These are phyloP conservation scores for Porpolomopsis calyptriformis DNA, from an alignment of 768 basidiomycete species.

Conservation along the genomic window DNA sequence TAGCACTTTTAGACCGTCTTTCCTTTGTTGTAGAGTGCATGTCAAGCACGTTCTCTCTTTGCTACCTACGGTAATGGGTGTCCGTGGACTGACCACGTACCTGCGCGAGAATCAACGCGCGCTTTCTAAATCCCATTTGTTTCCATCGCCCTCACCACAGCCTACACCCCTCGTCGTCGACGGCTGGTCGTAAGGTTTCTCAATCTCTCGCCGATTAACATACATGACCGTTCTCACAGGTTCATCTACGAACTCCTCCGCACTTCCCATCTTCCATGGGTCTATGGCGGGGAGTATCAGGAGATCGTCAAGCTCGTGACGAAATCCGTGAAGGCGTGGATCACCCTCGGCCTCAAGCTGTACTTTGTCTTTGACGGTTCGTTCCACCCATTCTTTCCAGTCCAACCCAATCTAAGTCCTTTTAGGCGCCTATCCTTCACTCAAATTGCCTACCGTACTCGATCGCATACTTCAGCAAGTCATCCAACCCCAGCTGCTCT, in stretches of 20 bases:
- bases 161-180: slow-evolving; percentile 58
- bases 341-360: slow-evolving; percentile 49
- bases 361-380: slow-evolving; percentile 80
- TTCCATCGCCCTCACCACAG: slow-evolving; percentile 13
- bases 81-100: slow-evolving; percentile 44
- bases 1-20: too few species aligned
- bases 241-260: slow-evolving; percentile 66
- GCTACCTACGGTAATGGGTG: slow-evolving; percentile 28
- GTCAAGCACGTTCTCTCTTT: background rate
- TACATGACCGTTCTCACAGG: slow-evolving; percentile 25
- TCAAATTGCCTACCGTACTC: slow-evolving; percentile 62
- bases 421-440: slow-evolving; percentile 55
- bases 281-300: slow-evolving; percentile 74
- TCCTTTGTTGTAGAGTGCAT: background rate
- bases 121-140: slow-evolving; percentile 26
- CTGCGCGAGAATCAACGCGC: slow-evolving; percentile 37
- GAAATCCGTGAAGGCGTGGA: slow-evolving; percentile 54
- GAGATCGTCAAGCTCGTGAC: slow-evolving; percentile 41
- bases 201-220: slow-evolving; percentile 8
- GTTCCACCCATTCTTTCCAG: slow-evolving; percentile 13
- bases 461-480: slow-evolving; percentile 47
- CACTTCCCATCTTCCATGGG: slow-evolving; percentile 62
- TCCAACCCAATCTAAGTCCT: slow-evolving; percentile 8
- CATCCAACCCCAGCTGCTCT: slow-evolving; percentile 55
- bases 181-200: slow-evolving; percentile 71